phyloP scores from a whole-genome alignment of 2,329 filamentous ascomycete species.

The Dryadomyces sulphureus region DNA sequence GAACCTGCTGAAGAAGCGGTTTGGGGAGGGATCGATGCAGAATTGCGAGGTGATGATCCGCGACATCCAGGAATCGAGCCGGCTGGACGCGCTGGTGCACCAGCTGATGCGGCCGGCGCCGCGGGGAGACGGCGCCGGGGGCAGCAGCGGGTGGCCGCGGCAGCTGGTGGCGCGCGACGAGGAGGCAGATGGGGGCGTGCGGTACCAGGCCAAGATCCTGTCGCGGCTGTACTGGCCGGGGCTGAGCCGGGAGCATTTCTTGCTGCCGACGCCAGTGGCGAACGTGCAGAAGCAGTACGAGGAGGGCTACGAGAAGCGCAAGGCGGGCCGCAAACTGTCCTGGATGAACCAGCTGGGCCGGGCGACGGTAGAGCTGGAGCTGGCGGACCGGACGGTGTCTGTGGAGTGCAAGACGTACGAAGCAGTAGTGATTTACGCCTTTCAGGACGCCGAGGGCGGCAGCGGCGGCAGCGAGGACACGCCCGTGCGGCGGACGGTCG shows the following conservation, averaged over 20 bases:
- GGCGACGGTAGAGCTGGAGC: slow-evolving; percentile 64
- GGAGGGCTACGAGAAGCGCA: slow-evolving; percentile 61
- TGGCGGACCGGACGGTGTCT: slow-evolving; percentile 63
- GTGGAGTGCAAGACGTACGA: slow-evolving; percentile 72
- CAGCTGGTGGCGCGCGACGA: slow-evolving; percentile 12
- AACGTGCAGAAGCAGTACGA: slow-evolving; percentile 57
- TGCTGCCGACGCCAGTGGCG: slow-evolving; percentile 42
- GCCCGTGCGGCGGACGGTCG: slow-evolving; percentile 28
- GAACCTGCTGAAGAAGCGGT: slow-evolving; percentile 73
- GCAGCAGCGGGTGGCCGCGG: neutral
- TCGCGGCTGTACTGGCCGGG: slow-evolving; percentile 90
- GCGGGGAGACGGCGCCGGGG: neutral
- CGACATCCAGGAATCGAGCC: slow-evolving; percentile 72
- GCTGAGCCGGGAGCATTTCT: slow-evolving; percentile 54
- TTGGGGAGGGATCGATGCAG: slow-evolving; percentile 75
- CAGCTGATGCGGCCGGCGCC: slow-evolving; percentile 26
- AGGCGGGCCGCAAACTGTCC: slow-evolving; percentile 70
- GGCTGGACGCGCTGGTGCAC: slow-evolving; percentile 54
- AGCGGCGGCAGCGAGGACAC: slow-evolving; percentile 14
- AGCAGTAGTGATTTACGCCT: slow-evolving; percentile 75
- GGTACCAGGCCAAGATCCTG: slow-evolving; percentile 68
- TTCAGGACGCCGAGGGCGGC: slow-evolving; percentile 33
- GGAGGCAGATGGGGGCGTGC: slow-evolving; percentile 20
- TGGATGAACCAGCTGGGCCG: slow-evolving; percentile 78
- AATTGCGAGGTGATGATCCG: slow-evolving; percentile 96